These are phyloP conservation scores for Cystoderma amianthinum DNA, from an alignment of 768 basidiomycete genomes.

Conservation along the genomic window DNA sequence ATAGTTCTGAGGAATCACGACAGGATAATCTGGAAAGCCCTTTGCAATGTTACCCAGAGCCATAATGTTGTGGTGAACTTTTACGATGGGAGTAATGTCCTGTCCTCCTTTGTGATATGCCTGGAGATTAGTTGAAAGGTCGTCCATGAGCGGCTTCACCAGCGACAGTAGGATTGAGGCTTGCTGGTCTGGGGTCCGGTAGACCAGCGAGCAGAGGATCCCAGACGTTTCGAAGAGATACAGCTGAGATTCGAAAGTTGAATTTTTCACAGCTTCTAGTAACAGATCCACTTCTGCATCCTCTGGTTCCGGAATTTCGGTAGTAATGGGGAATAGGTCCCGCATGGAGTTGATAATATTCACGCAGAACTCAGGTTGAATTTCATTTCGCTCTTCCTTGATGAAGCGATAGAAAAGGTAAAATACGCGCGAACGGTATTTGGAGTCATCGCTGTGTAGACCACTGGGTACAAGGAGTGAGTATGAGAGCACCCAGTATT, in stretches of 20 bases:
- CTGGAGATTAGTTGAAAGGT: conserved; percentile 53
- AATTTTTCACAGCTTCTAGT: conserved; percentile 70
- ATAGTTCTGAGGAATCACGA: conserved; percentile 57
- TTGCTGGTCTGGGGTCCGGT: conserved; percentile 60
- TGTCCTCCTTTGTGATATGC: conserved; percentile 48
- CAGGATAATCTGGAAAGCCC: conserved; percentile 91
- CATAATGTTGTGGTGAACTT: conserved; percentile 90
- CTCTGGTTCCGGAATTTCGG: conserved; percentile 73
- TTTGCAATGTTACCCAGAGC: conserved; percentile 92
- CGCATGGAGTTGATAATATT: conserved; percentile 67
- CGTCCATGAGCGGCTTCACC: conserved; percentile 76
- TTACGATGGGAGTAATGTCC: conserved; percentile 71
- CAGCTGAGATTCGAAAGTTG: conserved; percentile 83
- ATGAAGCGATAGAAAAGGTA: conserved; percentile 94
- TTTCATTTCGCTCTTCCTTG: conserved; percentile 71
- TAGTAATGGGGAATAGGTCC: conserved; percentile 72
- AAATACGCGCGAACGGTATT: conserved; percentile 71
- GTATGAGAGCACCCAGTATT: background rate
- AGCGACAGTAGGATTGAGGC: conserved; percentile 65
- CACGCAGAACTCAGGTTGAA: conserved; percentile 64
- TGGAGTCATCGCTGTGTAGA: conserved; percentile 68
- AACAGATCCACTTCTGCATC: conserved; percentile 67
- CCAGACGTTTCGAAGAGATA: conserved; percentile 94
- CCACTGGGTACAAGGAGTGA: conserved; percentile 49
- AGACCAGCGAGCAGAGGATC: conserved; percentile 73